Percentiles rank a stretch among this genome's conserved stretches.
phyloP scores from a whole-genome alignment of 805 yeast genomes.

The Brettanomyces anomalus region DNA sequence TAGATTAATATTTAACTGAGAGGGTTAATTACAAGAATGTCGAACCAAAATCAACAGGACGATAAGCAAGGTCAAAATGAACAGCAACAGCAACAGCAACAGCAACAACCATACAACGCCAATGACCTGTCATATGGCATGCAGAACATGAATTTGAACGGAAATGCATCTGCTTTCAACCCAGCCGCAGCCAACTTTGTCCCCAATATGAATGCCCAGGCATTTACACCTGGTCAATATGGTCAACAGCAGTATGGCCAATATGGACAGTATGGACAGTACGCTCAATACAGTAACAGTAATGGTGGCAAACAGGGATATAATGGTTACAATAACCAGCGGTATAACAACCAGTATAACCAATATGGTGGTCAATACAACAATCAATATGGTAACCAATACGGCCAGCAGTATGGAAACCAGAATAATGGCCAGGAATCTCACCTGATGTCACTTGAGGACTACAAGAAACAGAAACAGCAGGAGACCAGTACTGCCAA shows the following conservation, averaged over 20 bases:
- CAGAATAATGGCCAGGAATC: slow-evolving; percentile 11
- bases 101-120: slow-evolving; percentile 21
- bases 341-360: slow-evolving; percentile 8
- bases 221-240: slow-evolving; percentile 27
- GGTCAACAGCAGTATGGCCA: slow-evolving; percentile 14
- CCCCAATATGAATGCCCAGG: slow-evolving; percentile 29
- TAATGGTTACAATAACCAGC: slow-evolving; percentile 10
- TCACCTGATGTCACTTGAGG: slow-evolving; percentile 71
- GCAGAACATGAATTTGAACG: slow-evolving; percentile 31
- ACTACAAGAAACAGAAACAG: slow-evolving; percentile 57
- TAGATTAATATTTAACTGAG: too few relatives aligned
- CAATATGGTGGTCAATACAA: slow-evolving; percentile 13
- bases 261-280: slow-evolving; percentile 9
- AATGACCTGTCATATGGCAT: slow-evolving; percentile 37
- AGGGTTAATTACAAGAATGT: slow-evolving; percentile 16
- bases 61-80: slow-evolving; percentile 3
- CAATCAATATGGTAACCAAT: slow-evolving; percentile 8
- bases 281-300: slow-evolving; percentile 13
- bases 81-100: slow-evolving; percentile 11
- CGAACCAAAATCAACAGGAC: slow-evolving; percentile 13
- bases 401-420: slow-evolving; percentile 3
- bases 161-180: slow-evolving; percentile 20
- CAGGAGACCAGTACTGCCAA: slow-evolving; percentile 38
- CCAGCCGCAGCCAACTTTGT: slow-evolving; percentile 45
- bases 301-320: slow-evolving; percentile 7